These are phyloP conservation scores for Somion occarium DNA, from an alignment of 1,284 basidiomycete species.

Conservation along the genomic window DNA sequence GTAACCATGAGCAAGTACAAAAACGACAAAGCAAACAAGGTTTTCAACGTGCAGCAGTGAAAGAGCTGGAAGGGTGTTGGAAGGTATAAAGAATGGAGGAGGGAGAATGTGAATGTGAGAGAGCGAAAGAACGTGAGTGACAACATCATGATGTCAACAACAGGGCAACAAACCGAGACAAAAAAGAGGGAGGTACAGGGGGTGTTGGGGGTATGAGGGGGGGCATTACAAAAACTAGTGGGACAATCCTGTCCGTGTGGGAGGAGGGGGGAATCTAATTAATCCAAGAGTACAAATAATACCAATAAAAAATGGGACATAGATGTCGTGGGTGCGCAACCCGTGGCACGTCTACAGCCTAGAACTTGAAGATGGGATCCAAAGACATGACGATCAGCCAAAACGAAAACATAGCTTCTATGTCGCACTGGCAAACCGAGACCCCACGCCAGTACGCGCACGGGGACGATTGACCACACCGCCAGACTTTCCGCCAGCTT, in stretches of 20 bases:
- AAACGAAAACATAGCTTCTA: slow-evolving; percentile 18
- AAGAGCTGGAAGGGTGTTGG: not conserved
- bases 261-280: slow-evolving; percentile 2
- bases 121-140: not conserved
- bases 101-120: slow-evolving; percentile 1
- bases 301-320: slow-evolving; percentile 15
- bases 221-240: slow-evolving; percentile 1
- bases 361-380: not conserved
- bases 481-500: slow-evolving; percentile 21
- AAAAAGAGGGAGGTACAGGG: not conserved
- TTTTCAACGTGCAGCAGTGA: not conserved
- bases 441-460: slow-evolving; percentile 55
- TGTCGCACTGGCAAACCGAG: slow-evolving; percentile 54
- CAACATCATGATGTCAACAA: not conserved
- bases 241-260: slow-evolving; percentile 3
- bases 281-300: slow-evolving; percentile 10
- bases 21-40: slow-evolving; percentile 3
- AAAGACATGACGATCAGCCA: not conserved
- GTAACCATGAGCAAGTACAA: slow-evolving; percentile 7
- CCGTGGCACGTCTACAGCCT: not conserved
- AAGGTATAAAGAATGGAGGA: slow-evolving; percentile 2
- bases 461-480: slow-evolving; percentile 65
- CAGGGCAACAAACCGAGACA: not conserved
- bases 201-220: not conserved
- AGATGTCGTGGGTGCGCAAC: slow-evolving; percentile 6